Evolutionary conservation across 768 basidiomycete species (phyloP).

Genomic region (Mycena chlorophos): DNA sequence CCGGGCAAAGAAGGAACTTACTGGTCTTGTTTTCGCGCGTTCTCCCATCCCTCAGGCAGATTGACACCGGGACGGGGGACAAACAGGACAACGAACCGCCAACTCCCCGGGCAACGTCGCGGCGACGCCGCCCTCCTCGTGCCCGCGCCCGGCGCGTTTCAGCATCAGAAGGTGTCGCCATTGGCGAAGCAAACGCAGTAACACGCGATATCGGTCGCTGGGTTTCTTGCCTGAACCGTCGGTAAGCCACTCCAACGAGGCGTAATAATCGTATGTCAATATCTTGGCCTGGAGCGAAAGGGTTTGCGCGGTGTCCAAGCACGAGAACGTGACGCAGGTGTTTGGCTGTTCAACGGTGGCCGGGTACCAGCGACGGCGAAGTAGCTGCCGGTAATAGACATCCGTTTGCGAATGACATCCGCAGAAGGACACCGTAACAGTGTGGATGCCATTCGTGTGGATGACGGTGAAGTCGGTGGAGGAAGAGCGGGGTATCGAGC

Average conservation of each 20-base stretch:
- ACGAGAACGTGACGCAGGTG: conserved; percentile 11
- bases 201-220: conserved; percentile 9
- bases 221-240: neutral
- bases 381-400: conserved; percentile 2
- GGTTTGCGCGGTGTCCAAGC: conserved; percentile 11
- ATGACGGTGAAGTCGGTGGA: conserved; percentile 8
- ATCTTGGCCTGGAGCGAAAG: conserved; percentile 15
- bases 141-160: conserved; percentile 9
- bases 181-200: conserved; percentile 14
- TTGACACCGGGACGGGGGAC: conserved; percentile 14
- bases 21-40: neutral
- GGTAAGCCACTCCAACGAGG: neutral
- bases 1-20: neutral
- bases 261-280: conserved; percentile 18
- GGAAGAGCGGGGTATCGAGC: neutral
- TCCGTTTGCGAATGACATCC: neutral
- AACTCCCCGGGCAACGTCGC: conserved; percentile 1
- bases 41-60: conserved; percentile 14
- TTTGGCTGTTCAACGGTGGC: conserved; percentile 7
- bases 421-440: conserved; percentile 9
- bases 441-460: conserved; percentile 13
- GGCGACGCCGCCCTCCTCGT: conserved; percentile 1
- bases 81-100: conserved; percentile 15
- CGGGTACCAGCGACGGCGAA: conserved; percentile 18
- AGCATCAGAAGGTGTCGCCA: conserved; percentile 11